Conservation (phyloP, 2,329 filamentous ascomycete species). For the Calonectria henricotiae region DNA sequence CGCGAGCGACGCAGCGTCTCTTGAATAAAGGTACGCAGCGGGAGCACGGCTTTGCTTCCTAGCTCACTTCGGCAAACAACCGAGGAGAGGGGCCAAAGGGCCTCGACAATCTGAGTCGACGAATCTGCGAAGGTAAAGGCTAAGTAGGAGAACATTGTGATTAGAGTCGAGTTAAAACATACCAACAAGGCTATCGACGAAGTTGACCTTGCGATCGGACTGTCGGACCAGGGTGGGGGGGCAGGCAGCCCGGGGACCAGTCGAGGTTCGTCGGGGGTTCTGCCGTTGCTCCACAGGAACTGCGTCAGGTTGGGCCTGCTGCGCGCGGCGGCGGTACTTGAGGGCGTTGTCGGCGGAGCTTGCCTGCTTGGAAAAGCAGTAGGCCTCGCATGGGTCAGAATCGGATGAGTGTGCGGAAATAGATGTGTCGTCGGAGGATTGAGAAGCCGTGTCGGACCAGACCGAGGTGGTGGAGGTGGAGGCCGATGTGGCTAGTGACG, state of each 20-base stretch:
- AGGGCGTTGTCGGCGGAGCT: slow-evolving; percentile 46
- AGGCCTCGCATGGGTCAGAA: slow-evolving; percentile 66
- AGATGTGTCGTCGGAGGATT: slow-evolving; percentile 80
- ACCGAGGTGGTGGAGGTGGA: slow-evolving; percentile 84
- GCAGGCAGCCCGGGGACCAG: slow-evolving; percentile 72
- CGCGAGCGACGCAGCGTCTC: slow-evolving; percentile 95
- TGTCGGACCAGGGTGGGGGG: slow-evolving; percentile 88
- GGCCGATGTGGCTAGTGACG: slow-evolving; percentile 81
- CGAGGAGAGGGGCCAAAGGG: slow-evolving; percentile 95
- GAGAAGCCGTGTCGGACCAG: slow-evolving; percentile 82
- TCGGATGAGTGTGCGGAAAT: slow-evolving; percentile 75
- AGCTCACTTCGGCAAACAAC: slow-evolving; percentile 82
- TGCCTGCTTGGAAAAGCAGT: slow-evolving; percentile 56
- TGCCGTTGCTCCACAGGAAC: slow-evolving; percentile 76
- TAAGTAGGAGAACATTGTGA: slow-evolving; percentile 53
- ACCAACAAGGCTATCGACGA: slow-evolving; percentile 98
- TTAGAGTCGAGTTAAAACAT: slow-evolving; percentile 68
- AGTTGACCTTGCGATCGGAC: slow-evolving; percentile 92
- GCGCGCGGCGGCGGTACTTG: slow-evolving; percentile 47
- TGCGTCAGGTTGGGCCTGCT: slow-evolving; percentile 59
- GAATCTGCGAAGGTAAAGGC: slow-evolving; percentile 78
- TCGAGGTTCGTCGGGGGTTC: slow-evolving; percentile 73
- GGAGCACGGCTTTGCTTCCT: slow-evolving; percentile 84
- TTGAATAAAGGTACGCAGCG: slow-evolving; percentile 95
- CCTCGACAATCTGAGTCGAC: slow-evolving; percentile 96